These are phyloP conservation scores for Phytophthora niederhauseri DNA, from an alignment of 352 stramenopile species.

Conservation along the genomic window DNA sequence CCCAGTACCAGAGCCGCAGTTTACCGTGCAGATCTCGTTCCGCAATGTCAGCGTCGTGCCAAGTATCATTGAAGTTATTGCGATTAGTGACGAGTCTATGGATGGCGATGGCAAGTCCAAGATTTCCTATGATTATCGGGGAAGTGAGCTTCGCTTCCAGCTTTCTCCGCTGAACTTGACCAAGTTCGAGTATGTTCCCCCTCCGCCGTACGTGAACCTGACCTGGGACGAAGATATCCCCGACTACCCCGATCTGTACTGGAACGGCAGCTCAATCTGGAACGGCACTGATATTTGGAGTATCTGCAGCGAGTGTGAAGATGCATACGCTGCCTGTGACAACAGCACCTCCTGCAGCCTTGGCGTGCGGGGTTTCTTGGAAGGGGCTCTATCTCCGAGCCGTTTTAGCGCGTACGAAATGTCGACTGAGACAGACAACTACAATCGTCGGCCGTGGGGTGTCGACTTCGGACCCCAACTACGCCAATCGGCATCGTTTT, in stretches of 20 bases:
- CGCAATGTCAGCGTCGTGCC: constrained; percentile 42
- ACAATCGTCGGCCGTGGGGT: constrained; percentile 2
- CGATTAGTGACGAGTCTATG: constrained; percentile 4
- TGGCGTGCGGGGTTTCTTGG: constrained; percentile 42
- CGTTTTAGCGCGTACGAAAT: constrained; percentile 12
- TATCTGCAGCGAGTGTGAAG: constrained; percentile 30
- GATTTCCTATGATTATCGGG: constrained; percentile 7
- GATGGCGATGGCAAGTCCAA: constrained; percentile 2
- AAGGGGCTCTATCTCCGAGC: constrained; percentile 21
- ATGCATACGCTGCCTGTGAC: constrained; percentile 27
- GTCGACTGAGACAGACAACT: background rate
- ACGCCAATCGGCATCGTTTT: constrained; percentile 31
- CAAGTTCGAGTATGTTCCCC: constrained; percentile 50
- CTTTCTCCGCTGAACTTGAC: constrained; percentile 38
- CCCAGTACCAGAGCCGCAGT: constrained; percentile 32
- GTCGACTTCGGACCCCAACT: constrained; percentile 23
- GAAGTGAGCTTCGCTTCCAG: constrained; percentile 21
- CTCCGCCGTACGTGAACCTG: constrained; percentile 39
- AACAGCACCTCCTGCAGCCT: constrained; percentile 43
- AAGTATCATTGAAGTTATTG: constrained; percentile 16
- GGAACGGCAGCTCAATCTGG: constrained; percentile 13
- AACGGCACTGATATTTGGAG: constrained; percentile 2
- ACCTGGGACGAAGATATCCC: constrained; percentile 35
- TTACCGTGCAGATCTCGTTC: constrained; percentile 40
- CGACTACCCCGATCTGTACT: constrained; percentile 19